These are phyloP conservation scores for Cladophialophora yegresii DNA, from an alignment of 2,329 filamentous ascomycete species.

Conservation along the genomic window DNA sequence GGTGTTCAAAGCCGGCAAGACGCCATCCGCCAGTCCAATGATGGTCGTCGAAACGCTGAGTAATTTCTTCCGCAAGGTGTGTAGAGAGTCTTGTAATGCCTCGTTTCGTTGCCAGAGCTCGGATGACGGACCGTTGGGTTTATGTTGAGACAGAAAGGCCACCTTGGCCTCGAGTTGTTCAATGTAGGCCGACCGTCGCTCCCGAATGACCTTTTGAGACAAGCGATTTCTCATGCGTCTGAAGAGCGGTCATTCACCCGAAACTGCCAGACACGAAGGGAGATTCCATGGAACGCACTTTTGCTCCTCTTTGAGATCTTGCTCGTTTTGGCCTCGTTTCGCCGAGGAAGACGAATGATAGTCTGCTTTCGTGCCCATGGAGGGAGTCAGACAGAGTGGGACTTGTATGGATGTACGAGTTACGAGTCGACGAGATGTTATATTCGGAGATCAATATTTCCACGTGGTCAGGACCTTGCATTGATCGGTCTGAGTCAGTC, in stretches of 20 bases:
- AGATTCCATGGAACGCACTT: too few relatives aligned
- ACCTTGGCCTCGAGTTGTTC: neutral
- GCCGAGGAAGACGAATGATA: neutral
- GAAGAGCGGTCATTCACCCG: neutral
- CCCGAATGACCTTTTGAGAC: neutral
- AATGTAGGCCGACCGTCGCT: neutral
- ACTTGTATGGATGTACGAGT: too few relatives aligned
- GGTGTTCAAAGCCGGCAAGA: neutral
- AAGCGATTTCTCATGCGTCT: neutral
- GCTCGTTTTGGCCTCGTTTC: neutral
- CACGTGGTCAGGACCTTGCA: neutral
- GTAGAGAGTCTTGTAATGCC: neutral
- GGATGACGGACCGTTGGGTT: neutral
- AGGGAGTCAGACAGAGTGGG: too few relatives aligned
- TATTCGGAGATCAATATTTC: neutral
- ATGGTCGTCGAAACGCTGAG: neutral
- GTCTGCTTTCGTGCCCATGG: neutral
- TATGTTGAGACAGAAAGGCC: neutral
- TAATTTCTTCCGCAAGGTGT: neutral
- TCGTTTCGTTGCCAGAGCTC: neutral
- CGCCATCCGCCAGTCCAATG: neutral
- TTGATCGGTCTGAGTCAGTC: neutral
- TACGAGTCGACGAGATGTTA: too few relatives aligned
- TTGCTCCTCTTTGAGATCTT: neutral
- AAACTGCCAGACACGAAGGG: too few relatives aligned